Evolutionary conservation across 352 stramenopile species (phyloP).

Genomic region (Phytophthora macrochlamydospora): DNA sequence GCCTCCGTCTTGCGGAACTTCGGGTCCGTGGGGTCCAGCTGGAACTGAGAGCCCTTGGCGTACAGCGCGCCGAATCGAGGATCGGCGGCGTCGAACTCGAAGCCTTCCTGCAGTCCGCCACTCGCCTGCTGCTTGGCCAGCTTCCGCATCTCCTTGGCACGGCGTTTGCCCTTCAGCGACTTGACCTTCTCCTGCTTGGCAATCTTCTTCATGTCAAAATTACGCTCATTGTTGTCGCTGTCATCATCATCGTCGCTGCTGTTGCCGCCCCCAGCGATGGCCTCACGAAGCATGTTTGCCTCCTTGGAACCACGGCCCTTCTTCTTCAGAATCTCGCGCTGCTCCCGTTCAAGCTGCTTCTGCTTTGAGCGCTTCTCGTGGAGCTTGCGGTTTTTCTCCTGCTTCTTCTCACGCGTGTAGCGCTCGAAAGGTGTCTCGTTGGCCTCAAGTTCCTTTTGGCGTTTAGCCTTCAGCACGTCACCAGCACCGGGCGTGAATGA

Average conservation of each 20-base stretch:
- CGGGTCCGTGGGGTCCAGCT: slow-evolving; percentile 82
- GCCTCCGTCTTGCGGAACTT: slow-evolving; percentile 87
- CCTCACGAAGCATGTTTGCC: slow-evolving; percentile 61
- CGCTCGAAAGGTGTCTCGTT: slow-evolving; percentile 87
- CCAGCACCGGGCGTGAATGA: slow-evolving; percentile 73
- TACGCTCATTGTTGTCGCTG: slow-evolving; percentile 57
- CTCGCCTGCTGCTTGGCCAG: slow-evolving; percentile 48
- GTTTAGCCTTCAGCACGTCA: slow-evolving; percentile 78
- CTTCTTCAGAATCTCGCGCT: slow-evolving; percentile 72
- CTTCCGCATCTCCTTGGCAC: slow-evolving; percentile 81
- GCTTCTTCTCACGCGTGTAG: slow-evolving; percentile 87
- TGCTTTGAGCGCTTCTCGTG: slow-evolving; percentile 73
- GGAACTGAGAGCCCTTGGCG: slow-evolving; percentile 76
- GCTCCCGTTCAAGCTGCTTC: slow-evolving; percentile 68
- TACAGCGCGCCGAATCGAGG: slow-evolving; percentile 81
- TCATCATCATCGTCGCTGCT: slow-evolving; percentile 35
- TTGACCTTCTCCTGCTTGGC: slow-evolving; percentile 71
- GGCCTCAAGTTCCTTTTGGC: slow-evolving; percentile 73
- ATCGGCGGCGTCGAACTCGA: slow-evolving; percentile 77
- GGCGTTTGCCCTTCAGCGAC: slow-evolving; percentile 79
- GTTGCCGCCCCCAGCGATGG: slow-evolving; percentile 48
- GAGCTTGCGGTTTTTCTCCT: slow-evolving; percentile 84
- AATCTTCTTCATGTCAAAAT: slow-evolving; percentile 90
- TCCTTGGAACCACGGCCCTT: slow-evolving; percentile 53
- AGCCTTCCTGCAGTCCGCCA: slow-evolving; percentile 72